Evolutionary conservation across 495 filamentous ascomycete species (phyloP).

Genomic region (Penicillium macrosclerotiorum): DNA sequence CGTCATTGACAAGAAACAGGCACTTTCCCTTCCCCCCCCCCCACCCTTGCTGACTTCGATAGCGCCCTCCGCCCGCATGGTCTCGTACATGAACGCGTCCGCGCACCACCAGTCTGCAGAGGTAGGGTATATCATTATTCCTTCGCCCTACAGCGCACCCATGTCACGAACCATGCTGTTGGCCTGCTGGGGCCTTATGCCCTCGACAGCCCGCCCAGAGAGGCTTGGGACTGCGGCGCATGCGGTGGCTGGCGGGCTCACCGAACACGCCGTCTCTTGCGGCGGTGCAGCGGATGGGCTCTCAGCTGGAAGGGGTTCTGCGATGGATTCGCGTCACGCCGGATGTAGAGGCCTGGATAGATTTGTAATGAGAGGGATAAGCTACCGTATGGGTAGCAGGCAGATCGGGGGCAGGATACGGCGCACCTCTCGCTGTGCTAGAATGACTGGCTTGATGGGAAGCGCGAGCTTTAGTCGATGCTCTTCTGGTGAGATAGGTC

Average conservation of each 20-base stretch:
- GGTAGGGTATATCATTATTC: neutral
- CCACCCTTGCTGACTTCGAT: conserved; percentile 1
- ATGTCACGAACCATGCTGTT: neutral
- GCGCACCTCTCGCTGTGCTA: conserved; percentile 1
- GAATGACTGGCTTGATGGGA: conserved; percentile 3
- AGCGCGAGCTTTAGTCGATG: conserved; percentile 3
- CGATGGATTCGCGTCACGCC: neutral
- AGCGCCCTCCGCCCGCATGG: neutral
- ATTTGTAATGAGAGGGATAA: neutral
- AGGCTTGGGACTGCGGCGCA: neutral
- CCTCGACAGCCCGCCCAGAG: neutral
- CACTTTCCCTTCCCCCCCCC: too few species aligned
- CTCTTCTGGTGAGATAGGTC: too few species aligned
- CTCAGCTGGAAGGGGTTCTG: conserved; percentile 6
- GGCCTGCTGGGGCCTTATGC: neutral
- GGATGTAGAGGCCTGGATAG: conserved; percentile 1
- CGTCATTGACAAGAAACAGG: neutral
- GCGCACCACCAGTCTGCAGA: neutral
- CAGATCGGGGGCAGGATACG: conserved; percentile 1
- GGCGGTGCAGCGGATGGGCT: conserved; percentile 10
- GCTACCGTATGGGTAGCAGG: neutral
- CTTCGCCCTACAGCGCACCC: neutral
- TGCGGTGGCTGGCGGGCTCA: conserved; percentile 7
- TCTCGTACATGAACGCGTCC: neutral
- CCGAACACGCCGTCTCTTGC: conserved; percentile 10